phyloP scores from a whole-genome alignment of 2,329 filamentous ascomycete species.

The Venturia carpophila region DNA sequence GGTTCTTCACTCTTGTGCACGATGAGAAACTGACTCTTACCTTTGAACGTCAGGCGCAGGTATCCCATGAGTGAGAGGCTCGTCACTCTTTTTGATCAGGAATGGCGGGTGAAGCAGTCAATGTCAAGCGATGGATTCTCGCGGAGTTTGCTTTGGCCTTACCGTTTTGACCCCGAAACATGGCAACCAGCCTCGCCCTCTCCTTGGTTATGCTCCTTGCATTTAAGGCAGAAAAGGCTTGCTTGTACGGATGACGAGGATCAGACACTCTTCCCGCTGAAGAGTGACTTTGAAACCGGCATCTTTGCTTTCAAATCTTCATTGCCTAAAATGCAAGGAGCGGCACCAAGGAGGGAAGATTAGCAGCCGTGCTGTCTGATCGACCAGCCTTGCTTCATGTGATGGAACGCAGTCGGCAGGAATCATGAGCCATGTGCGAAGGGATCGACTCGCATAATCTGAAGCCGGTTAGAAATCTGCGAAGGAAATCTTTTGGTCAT shows the following conservation, averaged over 20 bases:
- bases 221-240: background rate
- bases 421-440: background rate
- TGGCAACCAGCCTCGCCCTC: too few species aligned
- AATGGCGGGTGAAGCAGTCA: too few species aligned
- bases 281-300: background rate
- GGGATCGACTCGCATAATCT: background rate
- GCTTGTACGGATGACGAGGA: background rate
- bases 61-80: too few species aligned
- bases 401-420: background rate
- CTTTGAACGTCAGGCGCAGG: too few species aligned
- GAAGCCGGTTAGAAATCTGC: background rate
- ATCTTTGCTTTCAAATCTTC: background rate
- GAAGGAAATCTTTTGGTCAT: constrained; percentile 10
- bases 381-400: background rate
- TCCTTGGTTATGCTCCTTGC: background rate
- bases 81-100: too few species aligned
- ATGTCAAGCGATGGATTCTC: too few species aligned
- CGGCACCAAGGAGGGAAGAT: too few species aligned
- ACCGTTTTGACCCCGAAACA: too few species aligned
- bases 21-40: too few species aligned
- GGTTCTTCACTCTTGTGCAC: too few species aligned
- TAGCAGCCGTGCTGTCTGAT: background rate
- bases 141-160: too few species aligned
- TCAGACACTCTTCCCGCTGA: background rate
- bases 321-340: background rate